Conservation (phyloP, 495 filamentous ascomycete genomes). For the Podospora conica region DNA sequence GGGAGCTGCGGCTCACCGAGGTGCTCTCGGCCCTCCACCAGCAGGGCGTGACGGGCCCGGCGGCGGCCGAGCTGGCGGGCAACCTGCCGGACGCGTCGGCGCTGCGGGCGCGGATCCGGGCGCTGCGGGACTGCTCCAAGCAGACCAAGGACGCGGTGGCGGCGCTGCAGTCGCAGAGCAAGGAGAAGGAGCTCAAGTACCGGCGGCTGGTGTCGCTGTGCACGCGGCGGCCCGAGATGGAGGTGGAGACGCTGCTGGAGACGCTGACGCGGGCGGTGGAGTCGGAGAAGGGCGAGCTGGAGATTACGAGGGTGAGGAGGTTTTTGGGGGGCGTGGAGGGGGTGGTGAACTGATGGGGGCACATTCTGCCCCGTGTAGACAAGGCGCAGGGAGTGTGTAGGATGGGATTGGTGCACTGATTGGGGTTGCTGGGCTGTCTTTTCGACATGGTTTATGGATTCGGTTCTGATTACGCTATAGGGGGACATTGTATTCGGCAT, state of each 20-base stretch:
- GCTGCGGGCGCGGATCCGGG: slow-evolving; percentile 40
- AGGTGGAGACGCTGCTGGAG: slow-evolving; percentile 59
- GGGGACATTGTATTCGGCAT: background rate
- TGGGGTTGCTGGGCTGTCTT: too few species aligned
- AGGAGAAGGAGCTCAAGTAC: slow-evolving; percentile 63
- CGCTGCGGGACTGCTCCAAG: slow-evolving; percentile 49
- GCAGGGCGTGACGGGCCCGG: background rate
- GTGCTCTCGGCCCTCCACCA: slow-evolving; percentile 17
- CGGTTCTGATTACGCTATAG: background rate
- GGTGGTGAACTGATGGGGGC: slow-evolving; percentile 25
- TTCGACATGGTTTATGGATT: background rate
- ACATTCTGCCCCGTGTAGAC: too few species aligned
- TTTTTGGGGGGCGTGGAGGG: slow-evolving; percentile 67
- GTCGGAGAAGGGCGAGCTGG: slow-evolving; percentile 63
- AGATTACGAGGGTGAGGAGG: slow-evolving; percentile 61
- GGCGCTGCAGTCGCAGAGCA: slow-evolving; percentile 52
- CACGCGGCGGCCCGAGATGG: slow-evolving; percentile 55
- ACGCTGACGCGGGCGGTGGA: slow-evolving; percentile 63
- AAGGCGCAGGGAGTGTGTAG: too few species aligned
- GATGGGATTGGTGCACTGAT: slow-evolving; percentile 33
- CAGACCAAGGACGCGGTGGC: slow-evolving; percentile 52
- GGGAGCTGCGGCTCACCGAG: slow-evolving; percentile 35
- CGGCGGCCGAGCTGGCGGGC: slow-evolving; percentile 10
- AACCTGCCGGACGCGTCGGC: slow-evolving; percentile 33
- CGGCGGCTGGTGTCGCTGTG: slow-evolving; percentile 64